Base-by-base conservation (phyloP, 176 grass and related monocot species). In the Cenchrus fungigraminus region DNA sequence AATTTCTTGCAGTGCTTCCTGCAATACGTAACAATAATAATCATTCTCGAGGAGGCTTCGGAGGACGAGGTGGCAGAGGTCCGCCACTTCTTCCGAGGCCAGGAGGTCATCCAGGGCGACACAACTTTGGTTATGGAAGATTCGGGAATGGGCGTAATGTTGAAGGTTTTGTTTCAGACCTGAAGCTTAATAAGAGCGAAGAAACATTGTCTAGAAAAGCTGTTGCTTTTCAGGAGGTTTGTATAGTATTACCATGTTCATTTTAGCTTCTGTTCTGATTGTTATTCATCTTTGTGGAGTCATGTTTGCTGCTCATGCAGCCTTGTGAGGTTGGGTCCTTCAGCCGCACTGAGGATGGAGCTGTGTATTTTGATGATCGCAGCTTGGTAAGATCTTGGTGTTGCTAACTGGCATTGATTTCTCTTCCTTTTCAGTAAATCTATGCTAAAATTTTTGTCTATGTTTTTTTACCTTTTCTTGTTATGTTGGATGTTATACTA, bases 151-250 rank as follows among this genome's bases (percentile, higher is more conserved):
- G 91, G 9, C 91, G 89, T 64, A 93, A 95, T 15, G 88, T 87
- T 67, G 97, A 96, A 91, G 83, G 92, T 42, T 96, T 99, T 84
- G 91, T 99, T 88, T 96, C 97, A 88, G 97, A 99, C 46, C 92
- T 99, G 79, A 99, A 91, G 79, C 94, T 99, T 77, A 99, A 95
- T 83, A 99, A 99, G 84, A 99, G 97, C 62, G 97, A 92, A 87
- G 97, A 99, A 85, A 99, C 97, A 82, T 85, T 99, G 80, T 92
- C 94, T 77, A 96, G 97, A 78, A 99, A 99, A 78, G 57, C 84
- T 73, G 93, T 99, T 88, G 82, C 88, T 86, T 89, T 99, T 83
- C 97, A 99, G 49, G 94, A 96, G 97, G 94, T 99, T 66, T 61
- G 59, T 82, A 77, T 75, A 77, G 32, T 80, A 68, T 29, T 87